These are phyloP conservation scores for Heterobasidion annosum DNA, from an alignment of 1,284 basidiomycete species.

Conservation along the genomic window DNA sequence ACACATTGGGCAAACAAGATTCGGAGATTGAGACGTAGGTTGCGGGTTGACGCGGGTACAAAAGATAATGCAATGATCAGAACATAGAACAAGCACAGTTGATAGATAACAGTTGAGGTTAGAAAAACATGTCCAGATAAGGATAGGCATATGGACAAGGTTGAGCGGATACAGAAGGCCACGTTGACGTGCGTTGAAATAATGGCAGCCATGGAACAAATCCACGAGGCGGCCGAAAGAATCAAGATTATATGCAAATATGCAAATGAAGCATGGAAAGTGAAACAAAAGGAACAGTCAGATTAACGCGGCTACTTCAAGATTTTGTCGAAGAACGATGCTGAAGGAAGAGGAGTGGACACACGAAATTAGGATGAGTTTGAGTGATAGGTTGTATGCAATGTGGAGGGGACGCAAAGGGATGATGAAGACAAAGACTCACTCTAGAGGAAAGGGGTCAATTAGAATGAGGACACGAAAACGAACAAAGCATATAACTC, in stretches of 20 bases:
- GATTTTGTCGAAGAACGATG: conserved; percentile 35
- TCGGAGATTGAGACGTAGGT: neutral
- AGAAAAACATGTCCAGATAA: conserved; percentile 13
- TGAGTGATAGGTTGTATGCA: conserved; percentile 16
- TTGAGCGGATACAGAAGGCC: neutral
- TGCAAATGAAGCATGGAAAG: conserved; percentile 9
- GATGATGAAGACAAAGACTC: conserved; percentile 38
- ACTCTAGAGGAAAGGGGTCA: conserved; percentile 43
- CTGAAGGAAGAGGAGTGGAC: conserved; percentile 21
- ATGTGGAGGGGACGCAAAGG: conserved; percentile 16
- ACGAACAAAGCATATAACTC: conserved; percentile 17
- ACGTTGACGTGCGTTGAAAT: neutral
- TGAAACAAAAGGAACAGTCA: conserved; percentile 15
- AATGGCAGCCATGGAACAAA: neutral
- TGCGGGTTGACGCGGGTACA: conserved; percentile 2
- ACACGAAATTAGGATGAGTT: conserved; percentile 11
- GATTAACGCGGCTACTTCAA: conserved; percentile 34
- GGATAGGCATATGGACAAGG: neutral
- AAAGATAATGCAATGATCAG: conserved; percentile 6
- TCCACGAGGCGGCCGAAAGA: conserved; percentile 3
- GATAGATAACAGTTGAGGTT: conserved; percentile 13
- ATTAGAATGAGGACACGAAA: conserved; percentile 8
- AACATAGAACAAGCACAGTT: conserved; percentile 7
- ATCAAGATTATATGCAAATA: neutral
- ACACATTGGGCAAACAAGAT: conserved; percentile 8